phyloP scores from a whole-genome alignment of 768 basidiomycete species.

The Paxillus rubicundulus region DNA sequence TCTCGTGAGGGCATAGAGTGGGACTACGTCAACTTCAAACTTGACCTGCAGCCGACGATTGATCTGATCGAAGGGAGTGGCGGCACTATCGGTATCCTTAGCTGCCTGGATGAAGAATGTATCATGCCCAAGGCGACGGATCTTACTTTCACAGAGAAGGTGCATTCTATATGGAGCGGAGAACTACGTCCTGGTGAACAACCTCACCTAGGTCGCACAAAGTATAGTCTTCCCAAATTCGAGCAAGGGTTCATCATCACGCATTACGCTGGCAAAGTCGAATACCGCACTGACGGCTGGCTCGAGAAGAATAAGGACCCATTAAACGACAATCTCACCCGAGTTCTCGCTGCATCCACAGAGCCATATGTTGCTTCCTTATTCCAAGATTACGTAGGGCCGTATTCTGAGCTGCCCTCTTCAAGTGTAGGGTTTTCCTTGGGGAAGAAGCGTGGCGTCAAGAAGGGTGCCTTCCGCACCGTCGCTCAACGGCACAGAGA shows the following conservation, averaged over 20 bases:
- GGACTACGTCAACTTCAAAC: constrained; percentile 97
- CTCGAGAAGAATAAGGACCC: constrained; percentile 99
- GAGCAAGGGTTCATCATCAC: constrained; percentile 93
- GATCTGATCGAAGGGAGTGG: constrained; percentile 90
- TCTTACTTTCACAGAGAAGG: constrained; percentile 89
- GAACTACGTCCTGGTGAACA: constrained; percentile 42
- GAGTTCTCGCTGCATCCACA: constrained; percentile 78
- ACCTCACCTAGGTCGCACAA: constrained; percentile 71
- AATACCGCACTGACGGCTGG: constrained; percentile 96
- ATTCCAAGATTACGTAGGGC: constrained; percentile 78
- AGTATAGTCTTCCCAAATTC: constrained; percentile 85
- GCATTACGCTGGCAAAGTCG: constrained; percentile 96
- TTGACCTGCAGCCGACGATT: constrained; percentile 97
- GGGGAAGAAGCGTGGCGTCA: constrained; percentile 71
- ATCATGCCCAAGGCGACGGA: constrained; percentile 99
- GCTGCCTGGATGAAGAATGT: constrained; percentile 94
- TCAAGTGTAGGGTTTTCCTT: constrained; percentile 37
- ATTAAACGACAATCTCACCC: constrained; percentile 91
- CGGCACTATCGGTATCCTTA: constrained; percentile 78
- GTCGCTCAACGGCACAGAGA: constrained; percentile 95
- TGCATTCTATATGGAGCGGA: constrained; percentile 70
- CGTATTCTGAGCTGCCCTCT: constrained; percentile 29
- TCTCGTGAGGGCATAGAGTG: constrained; percentile 94
- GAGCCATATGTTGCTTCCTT: constrained; percentile 80
- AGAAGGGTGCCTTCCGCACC: constrained; percentile 96